Evolutionary conservation across 352 stramenopile genomes (phyloP), one percentile per base, ranked within the genome.

Genomic region (Phytopythium montanum): DNA sequence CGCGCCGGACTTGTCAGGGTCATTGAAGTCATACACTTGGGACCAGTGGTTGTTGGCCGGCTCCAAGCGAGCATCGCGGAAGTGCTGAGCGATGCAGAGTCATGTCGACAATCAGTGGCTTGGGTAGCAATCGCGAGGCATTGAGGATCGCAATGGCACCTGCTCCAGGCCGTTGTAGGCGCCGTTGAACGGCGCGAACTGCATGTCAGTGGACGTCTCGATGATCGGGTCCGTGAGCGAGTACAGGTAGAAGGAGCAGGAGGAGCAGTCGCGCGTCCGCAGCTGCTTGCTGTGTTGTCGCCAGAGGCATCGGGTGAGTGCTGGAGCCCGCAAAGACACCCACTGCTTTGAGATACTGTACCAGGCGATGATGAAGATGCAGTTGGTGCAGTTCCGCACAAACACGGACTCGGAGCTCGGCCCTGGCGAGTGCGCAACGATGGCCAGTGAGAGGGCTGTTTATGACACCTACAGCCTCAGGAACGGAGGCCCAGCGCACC

Each of bases 1-100:
- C 54, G 57, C 66, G 21, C 81, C 77, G 5, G 67, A 78, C 70
- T 89, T 94, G 63, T 92, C 76, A 9, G 81, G 85, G 64, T 97
- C 90, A 64, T 97, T 97, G 61, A 97, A 97, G 64, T 97, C 91
- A 63, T 94, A 97, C 18, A 97, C 74, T 31, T 92, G 80, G 41
- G 82, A 90, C 90, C 90, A 97, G 57, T 94, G 84, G 56, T 97
- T 97, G 64, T 91, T 88, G 26, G 66, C 70, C n/a, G 90, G 83
- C 53, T 94, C 79, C 19, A 97, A 61, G 0, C 73, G 72, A 3
- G 89, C 88, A 14, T 83, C 69, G 0, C 44, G 21, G 59, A 97
- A 95, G 61, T 90, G 76, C 80, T 90, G 46, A 3, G 38, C 3
- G 33, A 56, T 23, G 14, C 9, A 18, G 34, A 29, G 29, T n/a